phyloP scores from a whole-genome alignment of 129 eudicot species.

The Glebionis coronaria region DNA sequence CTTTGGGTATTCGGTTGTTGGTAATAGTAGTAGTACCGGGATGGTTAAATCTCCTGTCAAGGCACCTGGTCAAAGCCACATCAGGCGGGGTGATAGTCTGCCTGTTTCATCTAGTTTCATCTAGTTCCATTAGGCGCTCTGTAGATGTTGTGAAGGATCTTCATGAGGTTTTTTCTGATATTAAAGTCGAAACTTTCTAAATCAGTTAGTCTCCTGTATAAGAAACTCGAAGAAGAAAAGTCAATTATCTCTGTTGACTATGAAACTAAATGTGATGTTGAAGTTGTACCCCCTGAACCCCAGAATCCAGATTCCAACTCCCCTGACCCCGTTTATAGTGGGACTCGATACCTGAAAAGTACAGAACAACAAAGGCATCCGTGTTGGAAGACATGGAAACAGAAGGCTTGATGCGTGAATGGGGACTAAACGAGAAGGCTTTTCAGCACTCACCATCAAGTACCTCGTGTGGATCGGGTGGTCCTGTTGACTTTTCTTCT shows the following conservation, averaged over 20 bases:
- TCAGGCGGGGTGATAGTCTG: conserved; percentile 59
- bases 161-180: conserved; percentile 77
- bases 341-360: too few species aligned
- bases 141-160: conserved; percentile 72
- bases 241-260: conserved; percentile 32
- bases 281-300: conserved; percentile 30
- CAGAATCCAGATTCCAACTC: conserved; percentile 20
- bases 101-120: conserved; percentile 42
- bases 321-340: conserved; percentile 35
- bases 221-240: conserved; percentile 70
- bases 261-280: conserved; percentile 32
- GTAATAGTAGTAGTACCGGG: too few species aligned
- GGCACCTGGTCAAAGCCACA: conserved; percentile 52
- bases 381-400: too few species aligned
- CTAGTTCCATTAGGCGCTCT: conserved; percentile 32
- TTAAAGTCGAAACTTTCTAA: conserved; percentile 50
- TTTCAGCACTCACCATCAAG: too few species aligned
- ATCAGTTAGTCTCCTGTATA: conserved; percentile 49
- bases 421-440: too few species aligned
- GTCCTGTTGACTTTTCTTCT: too few species aligned
- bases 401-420: too few species aligned
- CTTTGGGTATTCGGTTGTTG: too few species aligned
- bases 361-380: too few species aligned
- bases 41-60: too few species aligned
- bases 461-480: too few species aligned